Conservation (phyloP, 2,329 filamentous ascomycete species). For the Trichoderma afroharzianum region DNA sequence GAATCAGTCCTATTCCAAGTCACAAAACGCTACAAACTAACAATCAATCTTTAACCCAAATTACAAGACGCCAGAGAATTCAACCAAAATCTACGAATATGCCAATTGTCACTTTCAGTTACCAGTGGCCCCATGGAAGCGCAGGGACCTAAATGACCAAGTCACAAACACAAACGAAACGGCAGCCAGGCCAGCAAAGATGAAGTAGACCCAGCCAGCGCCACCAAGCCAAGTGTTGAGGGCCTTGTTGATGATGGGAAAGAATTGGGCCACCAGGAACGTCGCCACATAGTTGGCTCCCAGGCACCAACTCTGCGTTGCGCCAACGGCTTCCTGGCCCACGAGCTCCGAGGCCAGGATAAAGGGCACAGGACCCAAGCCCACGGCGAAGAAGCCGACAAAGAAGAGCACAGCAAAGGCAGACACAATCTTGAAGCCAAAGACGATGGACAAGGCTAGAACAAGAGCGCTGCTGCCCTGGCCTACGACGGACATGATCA, state of each 20-base stretch:
- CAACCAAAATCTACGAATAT: background rate
- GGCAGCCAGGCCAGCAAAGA: conserved; percentile 76
- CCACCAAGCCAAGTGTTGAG: conserved; percentile 63
- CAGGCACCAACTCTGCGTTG: conserved; percentile 83
- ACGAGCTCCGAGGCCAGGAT: conserved; percentile 91
- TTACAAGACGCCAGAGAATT: background rate
- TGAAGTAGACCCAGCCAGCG: conserved; percentile 80
- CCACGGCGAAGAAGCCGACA: conserved; percentile 84
- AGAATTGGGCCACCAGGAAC: conserved; percentile 90
- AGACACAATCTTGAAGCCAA: conserved; percentile 68
- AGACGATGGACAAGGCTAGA: conserved; percentile 76
- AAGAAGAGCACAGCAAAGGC: conserved; percentile 80
- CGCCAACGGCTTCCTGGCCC: conserved; percentile 82
- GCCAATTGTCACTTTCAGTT: conserved; percentile 5
- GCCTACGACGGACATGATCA: conserved; percentile 77
- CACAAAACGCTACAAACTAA: background rate
- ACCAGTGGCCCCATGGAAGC: conserved; percentile 16
- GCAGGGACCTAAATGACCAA: conserved; percentile 26
- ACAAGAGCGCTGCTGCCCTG: conserved; percentile 77
- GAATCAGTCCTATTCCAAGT: background rate
- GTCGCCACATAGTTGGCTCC: conserved; percentile 87
- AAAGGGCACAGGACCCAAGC: conserved; percentile 90
- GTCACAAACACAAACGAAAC: conserved; percentile 69
- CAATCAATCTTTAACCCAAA: background rate
- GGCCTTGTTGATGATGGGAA: conserved; percentile 77